phyloP scores from a whole-genome alignment of 2,329 filamentous ascomycete species.

The Fusarium palustre region DNA sequence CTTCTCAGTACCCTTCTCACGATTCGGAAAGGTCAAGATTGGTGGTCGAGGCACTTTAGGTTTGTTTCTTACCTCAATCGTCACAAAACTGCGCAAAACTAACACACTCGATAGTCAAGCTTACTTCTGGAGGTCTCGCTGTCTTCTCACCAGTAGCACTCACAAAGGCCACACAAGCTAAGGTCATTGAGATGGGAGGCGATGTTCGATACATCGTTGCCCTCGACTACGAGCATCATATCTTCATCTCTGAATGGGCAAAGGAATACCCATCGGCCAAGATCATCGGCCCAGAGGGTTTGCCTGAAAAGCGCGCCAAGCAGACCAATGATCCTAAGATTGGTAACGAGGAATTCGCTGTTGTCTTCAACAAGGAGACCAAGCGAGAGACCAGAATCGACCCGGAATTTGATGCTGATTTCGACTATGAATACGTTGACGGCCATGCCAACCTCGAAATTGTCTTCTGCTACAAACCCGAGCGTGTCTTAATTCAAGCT shows the following conservation, averaged over 20 bases:
- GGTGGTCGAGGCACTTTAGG: slow-evolving; percentile 89
- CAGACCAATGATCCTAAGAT: slow-evolving; percentile 61
- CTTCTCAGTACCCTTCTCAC: slow-evolving; percentile 84
- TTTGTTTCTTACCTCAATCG: slow-evolving; percentile 54
- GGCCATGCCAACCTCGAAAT: slow-evolving; percentile 87
- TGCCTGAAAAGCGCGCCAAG: slow-evolving; percentile 82
- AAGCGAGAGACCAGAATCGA: slow-evolving; percentile 67
- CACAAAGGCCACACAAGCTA: slow-evolving; percentile 76
- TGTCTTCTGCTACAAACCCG: slow-evolving; percentile 85
- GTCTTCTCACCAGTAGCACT: slow-evolving; percentile 93
- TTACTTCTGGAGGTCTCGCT: slow-evolving; percentile 81
- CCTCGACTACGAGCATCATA: slow-evolving; percentile 92
- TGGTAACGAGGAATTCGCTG: slow-evolving; percentile 68
- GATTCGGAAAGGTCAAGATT: slow-evolving; percentile 82
- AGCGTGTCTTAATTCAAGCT: slow-evolving; percentile 83
- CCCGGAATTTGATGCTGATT: slow-evolving; percentile 86
- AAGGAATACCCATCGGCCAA: slow-evolving; percentile 80
- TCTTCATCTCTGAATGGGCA: slow-evolving; percentile 90
- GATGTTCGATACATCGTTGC: slow-evolving; percentile 87
- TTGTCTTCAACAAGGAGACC: slow-evolving; percentile 73
- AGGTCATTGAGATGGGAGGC: slow-evolving; percentile 73
- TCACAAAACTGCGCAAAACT: neutral
- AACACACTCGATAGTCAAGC: slow-evolving; percentile 68
- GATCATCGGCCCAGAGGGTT: slow-evolving; percentile 83
- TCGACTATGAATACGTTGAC: slow-evolving; percentile 86